phyloP scores from a whole-genome alignment of 148 eudicot genomes.

The Agrostemma githago region DNA sequence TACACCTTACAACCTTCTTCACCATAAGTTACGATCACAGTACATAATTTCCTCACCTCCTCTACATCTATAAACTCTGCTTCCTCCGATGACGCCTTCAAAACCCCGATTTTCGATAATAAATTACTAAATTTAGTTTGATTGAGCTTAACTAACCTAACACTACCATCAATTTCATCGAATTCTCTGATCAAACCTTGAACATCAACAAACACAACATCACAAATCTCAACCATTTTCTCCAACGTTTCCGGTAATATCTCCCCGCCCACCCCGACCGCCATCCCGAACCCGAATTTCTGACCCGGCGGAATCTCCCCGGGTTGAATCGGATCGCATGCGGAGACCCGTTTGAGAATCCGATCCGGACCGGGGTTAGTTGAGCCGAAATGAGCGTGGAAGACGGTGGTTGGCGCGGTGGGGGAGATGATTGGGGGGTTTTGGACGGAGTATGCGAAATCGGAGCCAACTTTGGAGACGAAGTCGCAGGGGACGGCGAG shows the following conservation, averaged over 20 bases:
- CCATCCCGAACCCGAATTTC: slow-evolving; percentile 61
- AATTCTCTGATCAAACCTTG: slow-evolving; percentile 77
- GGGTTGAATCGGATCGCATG: slow-evolving; percentile 63
- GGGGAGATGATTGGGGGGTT: slow-evolving; percentile 39
- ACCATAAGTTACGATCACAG: slow-evolving; percentile 80
- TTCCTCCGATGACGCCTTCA: slow-evolving; percentile 86
- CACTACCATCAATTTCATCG: slow-evolving; percentile 66
- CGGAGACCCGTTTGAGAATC: slow-evolving; percentile 51
- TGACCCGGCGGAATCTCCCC: slow-evolving; percentile 43
- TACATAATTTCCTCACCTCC: slow-evolving; percentile 65
- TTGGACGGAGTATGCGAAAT: slow-evolving; percentile 48
- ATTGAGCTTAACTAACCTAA: slow-evolving; percentile 41
- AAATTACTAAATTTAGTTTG: slow-evolving; percentile 47
- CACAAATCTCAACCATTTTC: slow-evolving; percentile 50
- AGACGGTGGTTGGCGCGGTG: slow-evolving; percentile 56
- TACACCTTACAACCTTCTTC: slow-evolving; percentile 80
- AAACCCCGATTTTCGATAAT: slow-evolving; percentile 54
- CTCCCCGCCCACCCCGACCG: slow-evolving; percentile 90
- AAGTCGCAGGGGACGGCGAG: slow-evolving; percentile 33
- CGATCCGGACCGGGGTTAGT: slow-evolving; percentile 35
- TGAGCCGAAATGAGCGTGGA: slow-evolving; percentile 68
- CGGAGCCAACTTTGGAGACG: slow-evolving; percentile 75
- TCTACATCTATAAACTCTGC: slow-evolving; percentile 66
- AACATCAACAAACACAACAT: slow-evolving; percentile 69
- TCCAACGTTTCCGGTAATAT: slow-evolving; percentile 69